These are phyloP conservation scores for Neodidymelliopsis sp. DNA, from an alignment of 2,329 filamentous ascomycete genomes.

Conservation along the genomic window DNA sequence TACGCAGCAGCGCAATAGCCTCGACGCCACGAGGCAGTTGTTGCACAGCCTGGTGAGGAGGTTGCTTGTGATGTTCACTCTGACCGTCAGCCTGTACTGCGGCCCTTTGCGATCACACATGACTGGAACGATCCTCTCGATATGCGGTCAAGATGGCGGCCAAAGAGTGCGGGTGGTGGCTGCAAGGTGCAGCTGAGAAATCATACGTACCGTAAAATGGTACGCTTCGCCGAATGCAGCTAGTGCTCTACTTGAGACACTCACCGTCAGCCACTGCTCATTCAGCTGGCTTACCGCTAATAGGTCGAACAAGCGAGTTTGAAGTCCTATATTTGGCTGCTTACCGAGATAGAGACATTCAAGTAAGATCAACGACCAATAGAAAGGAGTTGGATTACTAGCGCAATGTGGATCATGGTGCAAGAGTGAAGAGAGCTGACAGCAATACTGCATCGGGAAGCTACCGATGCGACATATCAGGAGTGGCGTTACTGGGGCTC, in stretches of 20 bases:
- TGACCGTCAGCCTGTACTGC: not conserved
- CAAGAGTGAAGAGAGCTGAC: not conserved
- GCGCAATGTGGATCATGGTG: not conserved
- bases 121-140: not conserved
- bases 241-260: not conserved
- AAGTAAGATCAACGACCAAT: not conserved
- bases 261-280: not conserved
- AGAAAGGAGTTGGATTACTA: not conserved
- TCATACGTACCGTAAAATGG: not conserved
- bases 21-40: not conserved
- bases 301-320: not conserved
- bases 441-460: not conserved
- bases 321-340: conserved; percentile 6
- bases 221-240: conserved; percentile 1
- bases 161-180: conserved; percentile 7
- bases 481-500: not conserved
- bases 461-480: not conserved
- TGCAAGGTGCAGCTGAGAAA: conserved; percentile 7
- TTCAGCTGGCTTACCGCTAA: conserved; percentile 1
- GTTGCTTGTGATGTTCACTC: not conserved
- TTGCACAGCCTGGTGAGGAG: conserved; percentile 4
- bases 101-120: not conserved
- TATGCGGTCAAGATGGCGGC: conserved; percentile 1
- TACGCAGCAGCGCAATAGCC: conserved; percentile 2
- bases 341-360: not conserved